Conservation (phyloP, 108 stramenopile species). For the Aurantiochytrium sp. region DNA sequence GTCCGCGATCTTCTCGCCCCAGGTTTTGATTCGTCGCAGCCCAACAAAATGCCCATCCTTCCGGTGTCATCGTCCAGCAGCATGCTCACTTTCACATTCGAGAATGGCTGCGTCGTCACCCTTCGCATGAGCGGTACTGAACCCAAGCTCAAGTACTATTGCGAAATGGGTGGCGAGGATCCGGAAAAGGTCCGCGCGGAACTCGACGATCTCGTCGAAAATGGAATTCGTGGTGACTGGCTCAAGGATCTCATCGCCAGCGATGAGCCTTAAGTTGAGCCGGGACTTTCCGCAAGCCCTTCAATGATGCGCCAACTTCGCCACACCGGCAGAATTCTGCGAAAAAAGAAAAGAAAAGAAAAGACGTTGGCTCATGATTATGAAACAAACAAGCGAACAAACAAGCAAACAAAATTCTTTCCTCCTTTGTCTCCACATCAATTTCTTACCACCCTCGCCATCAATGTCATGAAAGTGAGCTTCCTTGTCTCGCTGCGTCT, state of each 20-base stretch:
- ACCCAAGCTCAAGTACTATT: constrained; percentile 96
- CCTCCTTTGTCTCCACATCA: neutral
- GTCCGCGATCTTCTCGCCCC: constrained; percentile 73
- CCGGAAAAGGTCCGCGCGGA: neutral
- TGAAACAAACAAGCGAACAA: neutral
- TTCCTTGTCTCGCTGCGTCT: neutral
- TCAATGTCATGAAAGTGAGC: too few relatives aligned
- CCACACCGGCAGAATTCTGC: too few relatives aligned
- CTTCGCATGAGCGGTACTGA: constrained; percentile 91
- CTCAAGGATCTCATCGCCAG: neutral
- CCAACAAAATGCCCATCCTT: constrained; percentile 66
- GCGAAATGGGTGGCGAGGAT: constrained; percentile 48
- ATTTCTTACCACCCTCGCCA: too few relatives aligned
- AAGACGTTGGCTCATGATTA: too few relatives aligned
- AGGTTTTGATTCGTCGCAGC: constrained; percentile 72
- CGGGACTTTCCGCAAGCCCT: neutral
- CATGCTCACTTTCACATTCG: constrained; percentile 85
- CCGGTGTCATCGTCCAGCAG: constrained; percentile 70
- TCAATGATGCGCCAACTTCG: neutral
- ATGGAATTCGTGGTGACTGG: neutral
- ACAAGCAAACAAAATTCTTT: neutral
- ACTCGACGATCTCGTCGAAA: neutral
- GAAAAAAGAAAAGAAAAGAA: too few relatives aligned
- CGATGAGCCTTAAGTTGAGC: neutral
- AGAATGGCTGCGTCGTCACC: constrained; percentile 82